These are phyloP conservation scores for Eutrema heterophyllum DNA, from an alignment of 345 rosid species.

Conservation along the genomic window DNA sequence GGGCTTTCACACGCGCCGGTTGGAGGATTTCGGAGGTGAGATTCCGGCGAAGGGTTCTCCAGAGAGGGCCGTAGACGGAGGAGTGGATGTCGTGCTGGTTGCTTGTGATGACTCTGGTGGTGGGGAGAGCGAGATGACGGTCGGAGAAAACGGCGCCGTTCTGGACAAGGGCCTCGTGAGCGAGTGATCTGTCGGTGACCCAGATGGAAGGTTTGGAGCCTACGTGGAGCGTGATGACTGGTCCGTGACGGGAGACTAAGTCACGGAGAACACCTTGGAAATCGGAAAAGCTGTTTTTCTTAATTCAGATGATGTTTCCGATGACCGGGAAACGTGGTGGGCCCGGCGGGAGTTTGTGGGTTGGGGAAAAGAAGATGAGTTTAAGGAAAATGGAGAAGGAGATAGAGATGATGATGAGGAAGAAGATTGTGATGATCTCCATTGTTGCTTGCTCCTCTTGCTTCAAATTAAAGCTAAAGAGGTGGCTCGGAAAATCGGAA, in stretches of 20 bases:
- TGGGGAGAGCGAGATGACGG: constrained; percentile 35
- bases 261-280: constrained; percentile 29
- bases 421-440: constrained; percentile 28
- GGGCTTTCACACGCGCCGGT: constrained; percentile 27
- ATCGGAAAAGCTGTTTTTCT: constrained; percentile 23
- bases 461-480: background rate
- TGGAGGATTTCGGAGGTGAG: constrained; percentile 47
- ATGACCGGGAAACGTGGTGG: constrained; percentile 24
- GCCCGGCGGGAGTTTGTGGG: constrained; percentile 31
- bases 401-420: constrained; percentile 10
- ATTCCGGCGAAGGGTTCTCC: constrained; percentile 45
- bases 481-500: too few relatives aligned
- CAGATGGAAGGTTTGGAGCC: constrained; percentile 36
- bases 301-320: constrained; percentile 35
- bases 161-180: constrained; percentile 45
- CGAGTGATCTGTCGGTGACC: constrained; percentile 36
- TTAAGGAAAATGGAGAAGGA: constrained; percentile 6
- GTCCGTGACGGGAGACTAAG: constrained; percentile 35
- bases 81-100: constrained; percentile 41
- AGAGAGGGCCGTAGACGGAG: constrained; percentile 40
- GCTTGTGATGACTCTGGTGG: constrained; percentile 10
- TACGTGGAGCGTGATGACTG: constrained; percentile 36
- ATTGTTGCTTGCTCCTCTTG: constrained; percentile 11
- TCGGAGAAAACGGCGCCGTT: constrained; percentile 39
- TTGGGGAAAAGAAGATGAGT: background rate